Conservation (phyloP, 1,284 basidiomycete species). For the Moniliophthora roreri region DNA sequence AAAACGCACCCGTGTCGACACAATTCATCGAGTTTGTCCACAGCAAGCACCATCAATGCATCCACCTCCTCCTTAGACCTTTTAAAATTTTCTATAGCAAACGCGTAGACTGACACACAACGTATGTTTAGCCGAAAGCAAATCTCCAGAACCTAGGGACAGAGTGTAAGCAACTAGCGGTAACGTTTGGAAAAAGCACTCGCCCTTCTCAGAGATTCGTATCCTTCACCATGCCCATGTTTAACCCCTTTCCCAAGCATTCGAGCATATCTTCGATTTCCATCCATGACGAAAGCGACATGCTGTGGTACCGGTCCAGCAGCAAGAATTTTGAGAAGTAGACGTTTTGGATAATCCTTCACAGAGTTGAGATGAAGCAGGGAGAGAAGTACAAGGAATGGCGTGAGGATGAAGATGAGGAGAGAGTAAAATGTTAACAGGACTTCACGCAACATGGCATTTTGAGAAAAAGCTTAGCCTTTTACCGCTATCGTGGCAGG, state of each 20-base stretch:
- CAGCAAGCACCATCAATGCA: constrained; percentile 84
- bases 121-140: constrained; percentile 76
- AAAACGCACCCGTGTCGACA: constrained; percentile 76
- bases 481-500: too few relatives aligned
- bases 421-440: neutral
- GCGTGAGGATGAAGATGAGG: neutral
- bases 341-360: constrained; percentile 2
- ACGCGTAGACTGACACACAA: constrained; percentile 93
- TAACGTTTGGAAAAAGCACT: constrained; percentile 22
- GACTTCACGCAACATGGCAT: constrained; percentile 1
- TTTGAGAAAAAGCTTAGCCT: neutral
- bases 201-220: constrained; percentile 79
- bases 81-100: constrained; percentile 97
- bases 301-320: constrained; percentile 86
- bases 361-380: constrained; percentile 1
- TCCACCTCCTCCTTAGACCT: constrained; percentile 86
- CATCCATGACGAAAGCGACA: constrained; percentile 98
- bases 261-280: constrained; percentile 92
- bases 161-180: neutral
- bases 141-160: constrained; percentile 73
- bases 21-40: constrained; percentile 81
- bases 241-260: constrained; percentile 59
- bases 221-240: constrained; percentile 87
- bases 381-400: neutral
- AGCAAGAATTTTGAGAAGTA: constrained; percentile 8